Conservation (phyloP, 202 grass and related monocot species). For the Cymbopogon flexuosus region DNA sequence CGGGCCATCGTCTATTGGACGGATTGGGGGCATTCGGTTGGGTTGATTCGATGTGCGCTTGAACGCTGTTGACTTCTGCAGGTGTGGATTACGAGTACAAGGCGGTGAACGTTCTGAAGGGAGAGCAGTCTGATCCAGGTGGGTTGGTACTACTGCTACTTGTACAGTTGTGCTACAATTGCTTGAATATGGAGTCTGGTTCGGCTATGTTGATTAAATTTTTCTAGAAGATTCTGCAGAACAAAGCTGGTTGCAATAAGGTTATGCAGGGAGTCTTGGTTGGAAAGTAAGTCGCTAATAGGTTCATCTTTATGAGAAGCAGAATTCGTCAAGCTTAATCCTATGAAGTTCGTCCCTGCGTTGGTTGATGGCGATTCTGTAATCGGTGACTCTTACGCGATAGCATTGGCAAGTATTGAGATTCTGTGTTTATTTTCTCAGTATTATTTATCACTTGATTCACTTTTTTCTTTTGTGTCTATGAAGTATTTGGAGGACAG, state of each 20-base stretch:
- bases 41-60: background rate
- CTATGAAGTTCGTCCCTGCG: constrained; percentile 70
- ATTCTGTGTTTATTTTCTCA: background rate
- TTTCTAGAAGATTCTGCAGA: no score
- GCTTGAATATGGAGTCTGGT: background rate
- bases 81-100: constrained; percentile 88
- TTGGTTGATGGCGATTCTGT: constrained; percentile 44
- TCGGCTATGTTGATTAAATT: no score
- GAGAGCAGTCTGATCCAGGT: constrained; percentile 76
- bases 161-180: background rate
- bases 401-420: constrained; percentile 48
- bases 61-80: background rate
- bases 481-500: constrained; percentile 88
- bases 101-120: constrained; percentile 79
- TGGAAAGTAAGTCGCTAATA: background rate
- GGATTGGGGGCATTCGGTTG: background rate
- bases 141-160: background rate
- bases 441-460: background rate
- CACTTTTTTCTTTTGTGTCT: background rate
- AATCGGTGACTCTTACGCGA: constrained; percentile 60
- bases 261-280: background rate
- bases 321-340: constrained; percentile 82
- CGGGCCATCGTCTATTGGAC: background rate
- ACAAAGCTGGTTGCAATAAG: no score
- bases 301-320: constrained; percentile 6